Evolutionary conservation across 2,329 filamentous ascomycete species (phyloP), one percentile per base, ranked within the genome.

Genomic region (Trichoderma sp.): DNA sequence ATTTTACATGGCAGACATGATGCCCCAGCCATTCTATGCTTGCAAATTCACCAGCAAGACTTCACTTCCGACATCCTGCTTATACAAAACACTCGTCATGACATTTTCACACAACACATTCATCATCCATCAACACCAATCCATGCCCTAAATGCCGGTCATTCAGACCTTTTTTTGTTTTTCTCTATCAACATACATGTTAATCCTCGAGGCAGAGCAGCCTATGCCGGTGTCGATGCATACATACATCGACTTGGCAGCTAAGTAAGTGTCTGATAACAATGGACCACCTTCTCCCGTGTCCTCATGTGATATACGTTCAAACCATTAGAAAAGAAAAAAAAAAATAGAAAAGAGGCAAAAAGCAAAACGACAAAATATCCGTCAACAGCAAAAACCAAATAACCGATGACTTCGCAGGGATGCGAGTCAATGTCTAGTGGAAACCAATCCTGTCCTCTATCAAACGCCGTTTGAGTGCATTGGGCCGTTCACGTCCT

Each of bases 391-490:
- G 39, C 68, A 67, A 69, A 63, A 64, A 58, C 64, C 67, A 69
- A 67, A 67, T 69, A 67, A 48, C 68, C 64, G 35, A 61, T 63
- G 67, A 67, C 60, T 63, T 39, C 64, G 64, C 61, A 68, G 25
- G 59, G 25, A 27, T 64, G 64, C 61, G 61, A 53, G 59, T 37
- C 52, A 68, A 61, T 64, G 71, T 74, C 74, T 73, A 74, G 59
- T 60, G 39, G 67, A 70, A 70, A 70, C 69, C 68, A 64, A 68
- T 67, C 72, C 70, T 70, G 68, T 72, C 74, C 72, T 76, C 74
- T 76, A 76, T 72, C 72, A 75, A 76, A 76, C 75, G 75, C 75
- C 74, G 68, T 70, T 64, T 68, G 64, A 70, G 71, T 73, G 69
- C 70, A 70, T 63, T 71, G 68, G 70, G 67, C 67, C 67, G 54